Percentiles rank a stretch among this genome's conserved stretches.
phyloP scores from a whole-genome alignment of 2,329 filamentous ascomycete genomes.

The Alternaria novae-zelandiae region DNA sequence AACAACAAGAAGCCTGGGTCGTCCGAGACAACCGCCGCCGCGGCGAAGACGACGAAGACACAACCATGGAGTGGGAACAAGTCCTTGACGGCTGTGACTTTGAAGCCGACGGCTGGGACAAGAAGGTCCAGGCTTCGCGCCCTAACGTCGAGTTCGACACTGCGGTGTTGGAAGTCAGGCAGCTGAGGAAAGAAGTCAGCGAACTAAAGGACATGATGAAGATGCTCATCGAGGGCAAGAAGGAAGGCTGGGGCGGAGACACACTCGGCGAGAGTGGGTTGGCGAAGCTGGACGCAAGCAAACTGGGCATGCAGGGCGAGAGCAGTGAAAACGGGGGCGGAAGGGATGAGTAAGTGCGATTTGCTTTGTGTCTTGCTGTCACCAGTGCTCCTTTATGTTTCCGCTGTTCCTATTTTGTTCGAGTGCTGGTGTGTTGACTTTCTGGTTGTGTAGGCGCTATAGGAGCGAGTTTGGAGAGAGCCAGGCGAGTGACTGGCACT shows the following conservation, averaged over 20 bases:
- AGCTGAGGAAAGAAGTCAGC: constrained; percentile 52
- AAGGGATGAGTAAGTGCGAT: constrained; percentile 29
- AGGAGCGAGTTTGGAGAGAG: constrained; percentile 31
- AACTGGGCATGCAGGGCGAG: constrained; percentile 23
- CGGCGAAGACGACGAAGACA: constrained; percentile 89
- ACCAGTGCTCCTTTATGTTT: not conserved
- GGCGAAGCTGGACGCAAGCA: constrained; percentile 23
- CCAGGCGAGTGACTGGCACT: constrained; percentile 31
- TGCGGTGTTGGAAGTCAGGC: constrained; percentile 69
- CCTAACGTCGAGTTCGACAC: constrained; percentile 83
- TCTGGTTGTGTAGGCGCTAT: constrained; percentile 8
- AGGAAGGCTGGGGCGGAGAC: constrained; percentile 37
- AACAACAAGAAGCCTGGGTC: constrained; percentile 54
- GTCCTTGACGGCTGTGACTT: constrained; percentile 74
- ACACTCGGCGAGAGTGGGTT: constrained; percentile 39
- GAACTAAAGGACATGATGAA: constrained; percentile 53
- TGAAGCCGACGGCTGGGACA: constrained; percentile 83
- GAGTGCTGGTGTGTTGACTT: constrained; percentile 8
- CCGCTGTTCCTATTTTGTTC: not conserved
- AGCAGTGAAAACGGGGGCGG: constrained; percentile 30
- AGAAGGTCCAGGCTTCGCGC: constrained; percentile 75
- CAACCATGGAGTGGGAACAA: constrained; percentile 92
- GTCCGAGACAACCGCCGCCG: constrained; percentile 76
- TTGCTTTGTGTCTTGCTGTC: not conserved
- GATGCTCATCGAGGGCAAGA: constrained; percentile 27